Conservation (phyloP, 2,329 filamentous ascomycete genomes). For the Ophioceras dolichostomum region DNA sequence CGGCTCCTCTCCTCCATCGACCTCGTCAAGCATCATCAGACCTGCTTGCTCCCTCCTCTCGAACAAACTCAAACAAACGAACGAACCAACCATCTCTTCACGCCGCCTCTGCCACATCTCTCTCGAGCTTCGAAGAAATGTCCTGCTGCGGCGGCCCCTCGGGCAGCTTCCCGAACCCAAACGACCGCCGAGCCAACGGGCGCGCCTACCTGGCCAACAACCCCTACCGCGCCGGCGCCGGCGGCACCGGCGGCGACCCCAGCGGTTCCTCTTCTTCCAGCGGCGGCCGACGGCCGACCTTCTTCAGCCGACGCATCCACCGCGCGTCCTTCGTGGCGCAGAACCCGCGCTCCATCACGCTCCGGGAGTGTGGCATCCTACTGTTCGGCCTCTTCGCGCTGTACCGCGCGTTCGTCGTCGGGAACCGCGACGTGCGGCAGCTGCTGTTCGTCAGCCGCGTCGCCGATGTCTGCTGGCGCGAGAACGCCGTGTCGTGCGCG, state of each 20-base stretch:
- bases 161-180: constrained; percentile 3
- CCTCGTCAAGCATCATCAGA: neutral
- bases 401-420: constrained; percentile 2
- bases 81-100: neutral
- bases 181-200: neutral
- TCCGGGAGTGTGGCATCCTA: constrained; percentile 7
- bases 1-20: neutral
- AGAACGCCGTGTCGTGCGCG: constrained; percentile 2
- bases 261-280: no score
- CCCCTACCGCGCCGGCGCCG: neutral
- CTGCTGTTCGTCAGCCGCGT: constrained; percentile 4
- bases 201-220: constrained; percentile 2
- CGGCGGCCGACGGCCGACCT: constrained; percentile 7
- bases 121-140: neutral
- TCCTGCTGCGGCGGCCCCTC: constrained; percentile 2
- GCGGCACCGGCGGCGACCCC: no score
- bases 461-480: constrained; percentile 4
- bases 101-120: neutral
- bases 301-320: constrained; percentile 6
- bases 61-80: neutral
- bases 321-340: constrained; percentile 8
- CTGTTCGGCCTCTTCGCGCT: constrained; percentile 5
- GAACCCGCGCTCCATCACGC: constrained; percentile 5
- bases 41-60: neutral
- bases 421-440: constrained; percentile 1